Percentiles rank a stretch among this genome's conserved stretches.
phyloP scores from a whole-genome alignment of 2,329 filamentous ascomycete genomes.

The Epichloe sp. region DNA sequence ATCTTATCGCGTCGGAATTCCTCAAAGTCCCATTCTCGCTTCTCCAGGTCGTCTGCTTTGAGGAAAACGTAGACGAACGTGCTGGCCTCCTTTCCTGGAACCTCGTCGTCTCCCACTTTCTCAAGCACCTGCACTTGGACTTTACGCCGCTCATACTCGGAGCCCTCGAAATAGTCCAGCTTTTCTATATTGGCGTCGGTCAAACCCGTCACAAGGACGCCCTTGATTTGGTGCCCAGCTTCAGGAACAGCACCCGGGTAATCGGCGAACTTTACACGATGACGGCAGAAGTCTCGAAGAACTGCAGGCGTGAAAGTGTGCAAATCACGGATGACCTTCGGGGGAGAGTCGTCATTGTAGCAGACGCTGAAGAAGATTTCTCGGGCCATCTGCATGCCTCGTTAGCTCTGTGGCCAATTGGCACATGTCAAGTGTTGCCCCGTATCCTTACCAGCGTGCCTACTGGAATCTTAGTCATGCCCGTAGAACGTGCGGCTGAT shows the following conservation, averaged over 20 bases:
- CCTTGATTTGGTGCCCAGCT: constrained; percentile 48
- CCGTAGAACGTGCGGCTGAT: background rate
- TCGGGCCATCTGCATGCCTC: constrained; percentile 52
- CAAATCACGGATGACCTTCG: constrained; percentile 39
- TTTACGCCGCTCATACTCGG: constrained; percentile 50
- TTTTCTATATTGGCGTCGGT: constrained; percentile 62
- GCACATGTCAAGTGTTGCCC: background rate
- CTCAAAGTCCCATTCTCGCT: constrained; percentile 75
- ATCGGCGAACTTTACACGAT: constrained; percentile 54
- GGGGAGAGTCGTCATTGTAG: constrained; percentile 42
- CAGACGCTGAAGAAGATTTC: constrained; percentile 78
- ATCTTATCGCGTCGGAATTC: constrained; percentile 68
- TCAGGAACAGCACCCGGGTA: constrained; percentile 67
- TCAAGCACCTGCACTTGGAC: constrained; percentile 39
- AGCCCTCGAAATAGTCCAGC: constrained; percentile 73
- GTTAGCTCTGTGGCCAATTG: constrained; percentile 11
- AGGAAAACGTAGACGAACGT: constrained; percentile 56
- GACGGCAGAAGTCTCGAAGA: constrained; percentile 59
- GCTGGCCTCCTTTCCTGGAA: constrained; percentile 32
- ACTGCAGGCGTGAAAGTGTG: constrained; percentile 59
- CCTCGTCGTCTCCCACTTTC: constrained; percentile 23
- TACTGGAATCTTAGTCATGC: constrained; percentile 7
- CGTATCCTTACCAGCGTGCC: constrained; percentile 22
- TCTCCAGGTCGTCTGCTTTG: constrained; percentile 42
- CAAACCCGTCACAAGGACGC: constrained; percentile 64